A percentile compares a stretch with the other conserved stretches of the same genome.
These are phyloP conservation scores for Scenedesmus sp. DNA, from an alignment of 163 green algal species.

Conservation along the genomic window DNA sequence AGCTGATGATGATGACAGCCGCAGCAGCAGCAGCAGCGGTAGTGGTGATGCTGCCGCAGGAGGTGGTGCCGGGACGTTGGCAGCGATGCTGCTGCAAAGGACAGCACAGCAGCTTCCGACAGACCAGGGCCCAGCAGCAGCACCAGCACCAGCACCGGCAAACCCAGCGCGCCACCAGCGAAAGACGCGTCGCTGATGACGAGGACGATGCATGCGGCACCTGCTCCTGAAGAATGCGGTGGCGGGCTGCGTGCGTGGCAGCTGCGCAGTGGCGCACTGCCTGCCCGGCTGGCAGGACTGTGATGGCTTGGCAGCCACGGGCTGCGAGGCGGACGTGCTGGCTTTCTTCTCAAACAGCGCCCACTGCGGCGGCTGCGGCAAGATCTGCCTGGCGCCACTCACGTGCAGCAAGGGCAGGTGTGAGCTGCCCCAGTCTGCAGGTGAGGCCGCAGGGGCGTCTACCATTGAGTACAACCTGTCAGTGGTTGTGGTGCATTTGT, in stretches of 20 bases:
- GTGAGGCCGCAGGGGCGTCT: too few relatives aligned
- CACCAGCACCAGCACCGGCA: constrained; percentile 9
- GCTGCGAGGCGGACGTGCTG: constrained; percentile 33
- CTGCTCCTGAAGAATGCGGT: constrained; percentile 27
- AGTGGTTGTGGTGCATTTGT: too few relatives aligned
- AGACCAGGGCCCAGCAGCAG: background rate
- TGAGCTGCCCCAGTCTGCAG: background rate
- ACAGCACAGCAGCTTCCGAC: background rate
- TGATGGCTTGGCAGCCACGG: constrained; percentile 1
- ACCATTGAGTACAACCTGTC: too few relatives aligned
- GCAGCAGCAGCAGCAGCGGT: constrained; percentile 17
- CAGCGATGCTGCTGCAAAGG: background rate
- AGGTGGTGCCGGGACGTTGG: background rate
- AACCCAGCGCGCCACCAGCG: background rate
- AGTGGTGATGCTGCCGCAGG: background rate
- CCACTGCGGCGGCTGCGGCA: constrained; percentile 32
- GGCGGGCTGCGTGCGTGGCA: background rate
- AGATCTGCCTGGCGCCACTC: constrained; percentile 13
- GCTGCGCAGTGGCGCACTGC: background rate
- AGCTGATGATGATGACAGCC: background rate
- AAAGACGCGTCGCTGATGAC: background rate
- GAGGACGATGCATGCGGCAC: background rate
- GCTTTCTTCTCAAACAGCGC: constrained; percentile 8
- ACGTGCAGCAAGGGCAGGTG: constrained; percentile 10
- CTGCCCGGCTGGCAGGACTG: constrained; percentile 41